These are phyloP conservation scores for Dendrobium catenatum DNA, from an alignment of 106 monocot species.

Conservation along the genomic window DNA sequence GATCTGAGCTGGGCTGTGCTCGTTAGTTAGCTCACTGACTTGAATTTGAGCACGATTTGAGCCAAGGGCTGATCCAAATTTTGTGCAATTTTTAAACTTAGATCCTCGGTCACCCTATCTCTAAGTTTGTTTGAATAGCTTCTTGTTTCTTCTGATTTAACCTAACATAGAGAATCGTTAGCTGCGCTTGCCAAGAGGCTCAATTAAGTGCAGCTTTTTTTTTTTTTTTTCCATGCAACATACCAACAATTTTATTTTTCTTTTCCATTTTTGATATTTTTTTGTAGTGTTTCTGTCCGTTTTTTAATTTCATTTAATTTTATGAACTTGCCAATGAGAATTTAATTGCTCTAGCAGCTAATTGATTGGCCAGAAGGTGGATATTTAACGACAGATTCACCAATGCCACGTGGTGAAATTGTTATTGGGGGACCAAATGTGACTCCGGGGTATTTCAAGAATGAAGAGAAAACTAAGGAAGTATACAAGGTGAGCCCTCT, in stretches of 20 bases:
- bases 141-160: background rate
- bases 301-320: conserved; percentile 2
- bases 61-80: no score
- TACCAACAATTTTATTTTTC: background rate
- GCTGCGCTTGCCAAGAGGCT: background rate
- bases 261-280: background rate
- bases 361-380: conserved; percentile 98
- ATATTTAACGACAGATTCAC: conserved; percentile 66
- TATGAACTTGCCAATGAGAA: background rate
- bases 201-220: background rate
- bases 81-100: no score
- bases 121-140: background rate
- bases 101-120: background rate
- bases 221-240: background rate
- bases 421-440: conserved; percentile 98
- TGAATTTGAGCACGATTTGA: background rate
- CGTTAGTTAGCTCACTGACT: background rate
- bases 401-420: conserved; percentile 98
- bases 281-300: background rate
- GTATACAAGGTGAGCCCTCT: conserved; percentile 66
- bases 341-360: conserved; percentile 43
- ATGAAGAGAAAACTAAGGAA: conserved; percentile 90
- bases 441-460: conserved; percentile 90
- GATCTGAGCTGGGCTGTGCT: no score
- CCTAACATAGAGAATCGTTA: background rate